Conservation (phyloP, 2,329 filamentous ascomycete genomes). For the Ceratocystis lukuohia region DNA sequence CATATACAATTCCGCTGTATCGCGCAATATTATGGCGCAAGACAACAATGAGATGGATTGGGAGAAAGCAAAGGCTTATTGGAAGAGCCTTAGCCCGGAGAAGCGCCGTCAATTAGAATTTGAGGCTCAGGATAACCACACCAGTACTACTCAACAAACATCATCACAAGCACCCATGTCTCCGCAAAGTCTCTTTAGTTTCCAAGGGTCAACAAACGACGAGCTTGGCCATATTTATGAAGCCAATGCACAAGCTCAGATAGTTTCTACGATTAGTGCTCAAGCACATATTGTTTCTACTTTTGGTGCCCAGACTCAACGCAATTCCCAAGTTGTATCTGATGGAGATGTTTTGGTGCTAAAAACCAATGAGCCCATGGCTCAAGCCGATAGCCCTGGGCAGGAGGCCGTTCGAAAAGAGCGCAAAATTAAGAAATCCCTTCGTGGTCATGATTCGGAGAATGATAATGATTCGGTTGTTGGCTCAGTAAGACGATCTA, state of each 20-base stretch:
- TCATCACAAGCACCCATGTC: background rate
- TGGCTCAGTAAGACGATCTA: background rate
- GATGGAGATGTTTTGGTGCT: background rate
- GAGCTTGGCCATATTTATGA: conserved; percentile 16
- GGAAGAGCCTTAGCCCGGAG: conserved; percentile 51
- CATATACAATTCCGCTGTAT: conserved; percentile 4
- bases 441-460: conserved; percentile 7
- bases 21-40: conserved; percentile 6
- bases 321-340: background rate
- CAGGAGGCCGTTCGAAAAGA: background rate
- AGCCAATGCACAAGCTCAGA: conserved; percentile 14
- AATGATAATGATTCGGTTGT: background rate
- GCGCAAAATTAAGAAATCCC: conserved; percentile 1
- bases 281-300: conserved; percentile 11
- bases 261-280: conserved; percentile 7
- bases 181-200: conserved; percentile 12
- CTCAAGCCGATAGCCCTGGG: background rate
- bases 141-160: background rate
- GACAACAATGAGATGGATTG: conserved; percentile 36
- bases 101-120: conserved; percentile 49
- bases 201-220: conserved; percentile 11
- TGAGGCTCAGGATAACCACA: conserved; percentile 30
- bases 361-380: background rate
- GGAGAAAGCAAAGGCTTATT: conserved; percentile 56
- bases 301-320: conserved; percentile 3